Percentiles rank a stretch among this genome's conserved stretches.
phyloP scores from a whole-genome alignment of 2,329 filamentous ascomycete species.

The Hypoxylon sp. region DNA sequence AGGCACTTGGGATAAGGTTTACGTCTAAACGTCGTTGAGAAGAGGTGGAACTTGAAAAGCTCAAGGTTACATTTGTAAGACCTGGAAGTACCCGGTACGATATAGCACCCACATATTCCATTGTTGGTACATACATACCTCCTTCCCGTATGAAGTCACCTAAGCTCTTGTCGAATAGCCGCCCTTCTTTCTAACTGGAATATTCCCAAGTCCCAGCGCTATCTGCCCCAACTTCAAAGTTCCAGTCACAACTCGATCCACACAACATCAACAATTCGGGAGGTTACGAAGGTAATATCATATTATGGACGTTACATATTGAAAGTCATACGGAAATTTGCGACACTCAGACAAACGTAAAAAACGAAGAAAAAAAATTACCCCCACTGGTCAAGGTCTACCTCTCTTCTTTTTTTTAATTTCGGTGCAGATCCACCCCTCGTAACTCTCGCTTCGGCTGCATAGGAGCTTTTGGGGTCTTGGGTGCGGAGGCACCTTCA shows the following conservation, averaged over 20 bases:
- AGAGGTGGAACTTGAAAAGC: conserved; percentile 24
- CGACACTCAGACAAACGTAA: conserved; percentile 8
- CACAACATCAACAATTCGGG: not conserved
- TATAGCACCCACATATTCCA: conserved; percentile 19
- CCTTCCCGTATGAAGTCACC: conserved; percentile 21
- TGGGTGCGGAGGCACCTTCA: conserved; percentile 42
- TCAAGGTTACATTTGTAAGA: conserved; percentile 23
- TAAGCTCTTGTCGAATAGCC: conserved; percentile 19
- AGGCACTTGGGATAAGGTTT: conserved; percentile 24
- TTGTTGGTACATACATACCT: conserved; percentile 10
- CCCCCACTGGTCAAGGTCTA: conserved; percentile 37
- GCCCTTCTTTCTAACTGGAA: conserved; percentile 15
- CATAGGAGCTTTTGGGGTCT: conserved; percentile 42
- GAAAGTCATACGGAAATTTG: conserved; percentile 1
- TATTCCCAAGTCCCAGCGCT: not conserved
- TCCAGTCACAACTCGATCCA: not conserved
- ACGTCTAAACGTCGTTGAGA: conserved; percentile 22
- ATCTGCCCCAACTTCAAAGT: not conserved
- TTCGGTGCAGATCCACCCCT: conserved; percentile 47
- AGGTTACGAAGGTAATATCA: not conserved
- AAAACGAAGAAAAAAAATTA: conserved; percentile 7
- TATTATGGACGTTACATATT: conserved; percentile 4
- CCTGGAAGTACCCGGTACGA: conserved; percentile 19
- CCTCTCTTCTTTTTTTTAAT: conserved; percentile 35
- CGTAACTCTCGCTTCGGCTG: conserved; percentile 44